phyloP scores from a whole-genome alignment of 1,284 basidiomycete genomes.

The Sanguinoderma infundibulare region DNA sequence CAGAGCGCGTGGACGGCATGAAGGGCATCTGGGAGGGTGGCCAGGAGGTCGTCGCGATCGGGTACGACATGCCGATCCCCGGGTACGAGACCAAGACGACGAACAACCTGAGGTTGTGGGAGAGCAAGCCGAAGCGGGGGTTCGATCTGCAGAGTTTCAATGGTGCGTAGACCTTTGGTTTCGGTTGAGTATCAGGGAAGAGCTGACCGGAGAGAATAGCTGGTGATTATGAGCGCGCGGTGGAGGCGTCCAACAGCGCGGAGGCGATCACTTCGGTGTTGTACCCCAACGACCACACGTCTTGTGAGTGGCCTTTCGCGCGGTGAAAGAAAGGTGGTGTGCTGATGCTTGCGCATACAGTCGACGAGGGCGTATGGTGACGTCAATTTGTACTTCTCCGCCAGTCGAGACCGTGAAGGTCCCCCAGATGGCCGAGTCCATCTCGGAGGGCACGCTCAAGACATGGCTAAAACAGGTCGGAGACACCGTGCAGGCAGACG shows the following conservation, averaged over 20 bases:
- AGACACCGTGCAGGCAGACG: slow-evolving; percentile 89
- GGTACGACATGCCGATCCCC: slow-evolving; percentile 91
- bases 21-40: slow-evolving; percentile 87
- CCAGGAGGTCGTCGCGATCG: slow-evolving; percentile 88
- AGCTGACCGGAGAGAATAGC: slow-evolving; percentile 53
- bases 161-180: slow-evolving; percentile 43
- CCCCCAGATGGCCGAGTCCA: slow-evolving; percentile 98
- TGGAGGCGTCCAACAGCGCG: slow-evolving; percentile 85
- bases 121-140: slow-evolving; percentile 87
- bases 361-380: slow-evolving; percentile 78
- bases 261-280: slow-evolving; percentile 91
- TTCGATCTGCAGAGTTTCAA: slow-evolving; percentile 95
- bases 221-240: slow-evolving; percentile 88
- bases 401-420: slow-evolving; percentile 92
- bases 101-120: slow-evolving; percentile 82
- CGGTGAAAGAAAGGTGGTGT: neutral
- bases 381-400: slow-evolving; percentile 17
- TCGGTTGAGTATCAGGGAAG: too few relatives aligned
- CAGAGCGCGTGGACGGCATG: slow-evolving; percentile 69
- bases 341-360: slow-evolving; percentile 38
- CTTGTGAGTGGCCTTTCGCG: slow-evolving; percentile 46
- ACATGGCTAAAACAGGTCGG: slow-evolving; percentile 95
- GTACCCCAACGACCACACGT: slow-evolving; percentile 84
- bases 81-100: slow-evolving; percentile 81
- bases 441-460: slow-evolving; percentile 97